phyloP scores from a whole-genome alignment of 768 basidiomycete species.

The Collybia sordida region DNA sequence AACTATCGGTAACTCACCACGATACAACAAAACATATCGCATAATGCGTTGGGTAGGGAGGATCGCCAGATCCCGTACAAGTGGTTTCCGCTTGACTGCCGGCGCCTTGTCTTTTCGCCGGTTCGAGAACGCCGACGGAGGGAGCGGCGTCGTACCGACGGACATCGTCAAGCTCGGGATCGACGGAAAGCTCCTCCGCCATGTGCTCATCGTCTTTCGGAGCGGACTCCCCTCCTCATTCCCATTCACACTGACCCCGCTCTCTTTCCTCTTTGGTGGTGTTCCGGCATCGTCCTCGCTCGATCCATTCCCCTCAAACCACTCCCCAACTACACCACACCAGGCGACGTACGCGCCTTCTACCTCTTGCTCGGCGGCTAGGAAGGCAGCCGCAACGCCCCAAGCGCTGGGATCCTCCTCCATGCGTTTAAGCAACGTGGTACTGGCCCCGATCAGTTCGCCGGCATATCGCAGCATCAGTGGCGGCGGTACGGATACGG shows the following conservation, averaged over 20 bases:
- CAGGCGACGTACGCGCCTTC: conserved; percentile 50
- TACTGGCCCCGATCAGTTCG: conserved; percentile 39
- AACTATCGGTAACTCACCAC: conserved; percentile 37
- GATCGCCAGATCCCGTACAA: conserved; percentile 64
- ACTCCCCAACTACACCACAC: conserved; percentile 44
- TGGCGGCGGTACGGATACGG: conserved; percentile 33
- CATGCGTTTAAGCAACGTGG: conserved; percentile 35
- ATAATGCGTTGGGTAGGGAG: conserved; percentile 66
- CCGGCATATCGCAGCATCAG: conserved; percentile 40
- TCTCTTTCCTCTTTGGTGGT: neutral
- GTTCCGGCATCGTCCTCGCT: neutral
- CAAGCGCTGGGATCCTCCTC: conserved; percentile 47
- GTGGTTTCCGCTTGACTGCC: conserved; percentile 17
- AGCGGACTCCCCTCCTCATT: conserved; percentile 3
- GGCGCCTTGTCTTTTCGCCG: conserved; percentile 8
- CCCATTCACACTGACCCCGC: neutral
- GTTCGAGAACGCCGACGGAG: conserved; percentile 8
- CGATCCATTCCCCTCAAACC: conserved; percentile 25
- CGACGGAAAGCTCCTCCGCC: conserved; percentile 25
- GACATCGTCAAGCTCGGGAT: conserved; percentile 7
- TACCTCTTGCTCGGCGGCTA: conserved; percentile 45
- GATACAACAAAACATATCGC: conserved; percentile 64
- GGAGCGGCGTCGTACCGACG: neutral
- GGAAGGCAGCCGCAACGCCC: conserved; percentile 52
- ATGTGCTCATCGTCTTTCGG: conserved; percentile 14